phyloP scores from a whole-genome alignment of 148 eudicot species.

The Silene conica region DNA sequence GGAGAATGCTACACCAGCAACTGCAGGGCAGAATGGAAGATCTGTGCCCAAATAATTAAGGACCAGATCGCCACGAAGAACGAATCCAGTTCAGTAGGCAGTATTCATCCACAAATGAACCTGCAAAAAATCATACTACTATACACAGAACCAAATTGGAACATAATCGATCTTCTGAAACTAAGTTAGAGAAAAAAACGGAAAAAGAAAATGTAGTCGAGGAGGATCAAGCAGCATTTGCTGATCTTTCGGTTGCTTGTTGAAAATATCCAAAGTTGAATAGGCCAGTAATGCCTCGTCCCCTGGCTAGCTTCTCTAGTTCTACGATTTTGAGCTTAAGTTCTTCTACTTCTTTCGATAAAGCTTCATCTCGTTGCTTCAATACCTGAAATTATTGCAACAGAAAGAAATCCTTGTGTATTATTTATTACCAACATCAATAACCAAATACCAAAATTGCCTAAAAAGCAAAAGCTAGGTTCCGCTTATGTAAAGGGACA shows the following conservation, averaged over 20 bases:
- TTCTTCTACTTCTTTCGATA: constrained; percentile 48
- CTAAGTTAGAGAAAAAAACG: neutral
- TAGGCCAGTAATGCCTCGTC: constrained; percentile 51
- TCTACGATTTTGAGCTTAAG: constrained; percentile 52
- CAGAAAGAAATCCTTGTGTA: neutral
- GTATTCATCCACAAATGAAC: neutral
- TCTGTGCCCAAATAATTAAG: no score
- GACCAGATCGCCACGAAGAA: no score
- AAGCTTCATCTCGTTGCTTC: constrained; percentile 55
- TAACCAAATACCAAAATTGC: no score
- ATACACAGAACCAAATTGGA: neutral
- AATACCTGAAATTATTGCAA: constrained; percentile 35
- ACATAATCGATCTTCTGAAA: neutral
- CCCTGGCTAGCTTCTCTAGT: constrained; percentile 52
- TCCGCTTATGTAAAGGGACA: neutral
- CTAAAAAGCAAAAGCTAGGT: neutral
- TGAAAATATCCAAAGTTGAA: constrained; percentile 35
- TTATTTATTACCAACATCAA: no score
- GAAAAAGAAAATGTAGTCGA: neutral
- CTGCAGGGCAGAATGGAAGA: neutral
- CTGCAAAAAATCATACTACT: constrained; percentile 11
- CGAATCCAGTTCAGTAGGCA: neutral
- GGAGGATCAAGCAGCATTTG: constrained; percentile 35
- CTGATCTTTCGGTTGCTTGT: constrained; percentile 31
- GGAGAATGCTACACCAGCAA: neutral